Evolutionary conservation across 1,284 basidiomycete genomes (phyloP).

Genomic region (Sporisorium iseilematis-ciliati): DNA sequence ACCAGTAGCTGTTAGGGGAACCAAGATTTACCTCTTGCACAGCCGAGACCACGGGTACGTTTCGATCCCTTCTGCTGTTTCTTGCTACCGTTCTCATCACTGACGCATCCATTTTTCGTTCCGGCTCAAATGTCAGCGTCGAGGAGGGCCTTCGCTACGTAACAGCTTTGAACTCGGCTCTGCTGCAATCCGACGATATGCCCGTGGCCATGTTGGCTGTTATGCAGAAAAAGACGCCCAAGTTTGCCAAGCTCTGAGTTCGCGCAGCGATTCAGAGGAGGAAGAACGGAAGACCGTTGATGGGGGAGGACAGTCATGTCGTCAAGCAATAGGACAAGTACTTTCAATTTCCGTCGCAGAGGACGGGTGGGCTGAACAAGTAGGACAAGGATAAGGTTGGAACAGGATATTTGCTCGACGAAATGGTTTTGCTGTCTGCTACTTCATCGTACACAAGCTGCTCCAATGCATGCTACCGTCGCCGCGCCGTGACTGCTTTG

Average conservation of each 20-base stretch:
- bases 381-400: too few relatives aligned
- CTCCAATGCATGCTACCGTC: too few relatives aligned
- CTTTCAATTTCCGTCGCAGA: too few relatives aligned
- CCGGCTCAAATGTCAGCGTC: slow-evolving; percentile 72
- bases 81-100: neutral
- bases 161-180: slow-evolving; percentile 80
- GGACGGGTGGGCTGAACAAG: too few relatives aligned
- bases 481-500: too few relatives aligned
- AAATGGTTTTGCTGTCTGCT: too few relatives aligned
- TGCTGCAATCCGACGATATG: slow-evolving; percentile 79
- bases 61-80: neutral
- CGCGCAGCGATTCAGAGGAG: too few relatives aligned
- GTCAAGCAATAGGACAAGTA: too few relatives aligned
- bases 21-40: slow-evolving; percentile 83
- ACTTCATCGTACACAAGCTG: too few relatives aligned
- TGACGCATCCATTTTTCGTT: neutral
- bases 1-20: slow-evolving; percentile 82
- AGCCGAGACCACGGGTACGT: slow-evolving; percentile 77
- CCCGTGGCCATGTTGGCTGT: slow-evolving; percentile 71
- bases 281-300: too few relatives aligned
- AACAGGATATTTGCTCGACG: too few relatives aligned
- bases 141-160: slow-evolving; percentile 84
- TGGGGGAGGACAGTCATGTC: too few relatives aligned
- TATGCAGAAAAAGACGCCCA: slow-evolving; percentile 70
- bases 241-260: slow-evolving; percentile 63